Evolutionary conservation across 345 rosid species (phyloP).

Genomic region (Corchorus capsularis): DNA sequence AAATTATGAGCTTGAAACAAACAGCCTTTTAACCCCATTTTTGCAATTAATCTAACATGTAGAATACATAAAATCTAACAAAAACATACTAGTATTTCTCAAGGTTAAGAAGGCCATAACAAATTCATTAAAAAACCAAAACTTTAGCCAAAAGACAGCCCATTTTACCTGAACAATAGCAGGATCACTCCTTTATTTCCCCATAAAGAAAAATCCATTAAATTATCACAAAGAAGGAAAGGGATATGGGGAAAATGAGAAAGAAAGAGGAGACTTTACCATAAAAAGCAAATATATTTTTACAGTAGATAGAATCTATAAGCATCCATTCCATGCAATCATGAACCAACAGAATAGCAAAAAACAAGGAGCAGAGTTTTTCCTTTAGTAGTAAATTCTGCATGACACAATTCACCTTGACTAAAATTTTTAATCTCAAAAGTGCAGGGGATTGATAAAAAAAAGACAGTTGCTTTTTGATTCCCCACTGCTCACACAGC

Average conservation of each 20-base stretch:
- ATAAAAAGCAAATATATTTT: not conserved
- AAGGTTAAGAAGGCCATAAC: not conserved
- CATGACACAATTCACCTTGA: not conserved
- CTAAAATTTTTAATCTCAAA: not conserved
- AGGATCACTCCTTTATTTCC: not conserved
- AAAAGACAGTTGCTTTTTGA: not conserved
- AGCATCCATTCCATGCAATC: not conserved
- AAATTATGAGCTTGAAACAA: not conserved
- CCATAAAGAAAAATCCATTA: not conserved
- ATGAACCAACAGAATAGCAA: not conserved
- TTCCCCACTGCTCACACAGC: not conserved
- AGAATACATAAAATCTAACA: not conserved
- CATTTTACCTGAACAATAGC: not conserved
- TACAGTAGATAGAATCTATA: not conserved
- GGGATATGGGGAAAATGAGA: not conserved
- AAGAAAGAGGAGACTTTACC: not conserved
- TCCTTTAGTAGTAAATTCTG: not conserved
- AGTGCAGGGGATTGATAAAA: not conserved
- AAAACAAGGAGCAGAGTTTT: not conserved
- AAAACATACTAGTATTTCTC: not conserved
- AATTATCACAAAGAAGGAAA: slow-evolving; percentile 1
- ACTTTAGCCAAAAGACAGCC: not conserved
- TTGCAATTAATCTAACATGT: not conserved
- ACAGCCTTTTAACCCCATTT: not conserved
- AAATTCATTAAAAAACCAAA: not conserved